These are phyloP conservation scores for Magnaporthales sp. DNA, from an alignment of 2,329 filamentous ascomycete species.

Conservation along the genomic window DNA sequence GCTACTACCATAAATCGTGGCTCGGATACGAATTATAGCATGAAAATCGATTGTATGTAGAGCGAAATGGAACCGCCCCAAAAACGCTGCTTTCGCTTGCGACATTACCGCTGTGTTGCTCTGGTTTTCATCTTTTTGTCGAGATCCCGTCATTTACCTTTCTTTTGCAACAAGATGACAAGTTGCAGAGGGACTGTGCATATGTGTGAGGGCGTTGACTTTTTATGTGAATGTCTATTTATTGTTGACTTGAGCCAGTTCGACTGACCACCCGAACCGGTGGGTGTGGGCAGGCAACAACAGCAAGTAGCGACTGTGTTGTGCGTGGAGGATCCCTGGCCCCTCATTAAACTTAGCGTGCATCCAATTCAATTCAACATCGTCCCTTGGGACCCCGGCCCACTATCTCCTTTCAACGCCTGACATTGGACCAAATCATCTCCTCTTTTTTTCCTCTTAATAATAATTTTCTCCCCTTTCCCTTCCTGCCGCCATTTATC, in stretches of 20 bases:
- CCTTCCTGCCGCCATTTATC: conserved; percentile 20
- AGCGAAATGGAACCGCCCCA: background rate
- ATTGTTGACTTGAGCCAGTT: background rate
- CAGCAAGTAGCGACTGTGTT: background rate
- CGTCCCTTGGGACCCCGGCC: conserved; percentile 11
- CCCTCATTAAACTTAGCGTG: conserved; percentile 33
- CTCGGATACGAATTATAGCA: background rate
- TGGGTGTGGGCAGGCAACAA: background rate
- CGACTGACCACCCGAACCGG: background rate
- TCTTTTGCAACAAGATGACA: background rate
- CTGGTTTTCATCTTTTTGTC: background rate
- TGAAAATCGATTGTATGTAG: background rate
- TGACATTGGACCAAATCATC: conserved; percentile 2
- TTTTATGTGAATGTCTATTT: background rate
- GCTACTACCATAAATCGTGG: background rate
- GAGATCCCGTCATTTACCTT: background rate
- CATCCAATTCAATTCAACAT: conserved; percentile 21
- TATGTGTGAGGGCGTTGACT: background rate
- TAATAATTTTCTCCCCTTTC: conserved; percentile 18
- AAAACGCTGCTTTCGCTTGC: background rate
- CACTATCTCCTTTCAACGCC: conserved; percentile 11
- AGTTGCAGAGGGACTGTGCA: background rate
- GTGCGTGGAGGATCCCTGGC: conserved; percentile 15
- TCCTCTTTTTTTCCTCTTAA: conserved; percentile 13
- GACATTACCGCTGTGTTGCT: background rate